Evolutionary conservation across 1,284 basidiomycete species (phyloP).

Genomic region (Microstroma glucosiphilum): DNA sequence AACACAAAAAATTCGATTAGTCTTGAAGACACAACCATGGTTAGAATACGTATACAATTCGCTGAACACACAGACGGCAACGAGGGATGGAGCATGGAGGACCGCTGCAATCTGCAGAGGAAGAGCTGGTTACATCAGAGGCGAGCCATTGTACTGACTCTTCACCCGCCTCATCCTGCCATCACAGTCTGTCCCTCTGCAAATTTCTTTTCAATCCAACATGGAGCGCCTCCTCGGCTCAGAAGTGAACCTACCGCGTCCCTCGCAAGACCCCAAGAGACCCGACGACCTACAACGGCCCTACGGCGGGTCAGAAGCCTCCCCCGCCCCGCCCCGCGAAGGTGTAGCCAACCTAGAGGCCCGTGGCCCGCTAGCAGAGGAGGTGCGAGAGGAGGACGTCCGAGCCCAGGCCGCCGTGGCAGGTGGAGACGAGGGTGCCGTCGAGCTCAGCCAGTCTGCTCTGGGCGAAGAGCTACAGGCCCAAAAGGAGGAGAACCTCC

Average conservation of each 20-base stretch:
- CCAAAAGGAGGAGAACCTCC: too few species aligned
- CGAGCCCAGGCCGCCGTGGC: too few species aligned
- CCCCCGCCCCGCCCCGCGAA: not conserved
- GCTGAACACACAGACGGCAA: too few species aligned
- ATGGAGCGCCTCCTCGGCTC: conserved; percentile 12
- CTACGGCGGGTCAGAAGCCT: conserved; percentile 2
- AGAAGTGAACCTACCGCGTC: not conserved
- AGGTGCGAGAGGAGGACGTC: conserved; percentile 1
- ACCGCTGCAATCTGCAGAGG: not conserved
- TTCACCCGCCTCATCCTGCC: not conserved
- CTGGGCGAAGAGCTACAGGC: too few species aligned
- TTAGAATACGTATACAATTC: conserved; percentile 8
- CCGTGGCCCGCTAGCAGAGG: not conserved
- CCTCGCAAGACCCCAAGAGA: not conserved
- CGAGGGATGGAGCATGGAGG: too few species aligned
- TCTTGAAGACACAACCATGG: conserved; percentile 16
- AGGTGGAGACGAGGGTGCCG: too few species aligned
- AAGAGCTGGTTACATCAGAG: not conserved
- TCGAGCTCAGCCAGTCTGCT: too few species aligned
- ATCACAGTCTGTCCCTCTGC: conserved; percentile 7
- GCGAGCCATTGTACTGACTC: not conserved
- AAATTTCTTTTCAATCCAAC: conserved; percentile 8
- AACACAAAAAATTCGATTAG: conserved; percentile 16
- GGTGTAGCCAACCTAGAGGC: conserved; percentile 1
- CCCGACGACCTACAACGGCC: not conserved